These are phyloP conservation scores for Eutrema yunnanense DNA, from an alignment of 345 rosid species.

Conservation along the genomic window DNA sequence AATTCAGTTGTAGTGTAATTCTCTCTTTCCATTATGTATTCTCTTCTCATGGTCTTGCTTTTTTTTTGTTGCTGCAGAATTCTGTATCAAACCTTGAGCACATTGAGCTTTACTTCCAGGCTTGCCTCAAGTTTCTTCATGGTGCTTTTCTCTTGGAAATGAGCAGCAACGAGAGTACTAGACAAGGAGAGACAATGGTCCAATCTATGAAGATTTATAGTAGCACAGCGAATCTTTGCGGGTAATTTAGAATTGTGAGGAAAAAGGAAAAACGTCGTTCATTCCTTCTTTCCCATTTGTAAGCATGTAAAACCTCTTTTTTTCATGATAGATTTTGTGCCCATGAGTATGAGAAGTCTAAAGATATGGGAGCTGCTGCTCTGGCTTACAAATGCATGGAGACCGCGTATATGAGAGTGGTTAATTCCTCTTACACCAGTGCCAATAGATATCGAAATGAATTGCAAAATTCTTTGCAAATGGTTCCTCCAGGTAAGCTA, in stretches of 20 bases:
- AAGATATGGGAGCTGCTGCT: conserved; percentile 92
- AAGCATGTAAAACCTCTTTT: conserved; percentile 1
- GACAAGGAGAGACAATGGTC: conserved; percentile 61
- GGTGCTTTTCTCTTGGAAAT: conserved; percentile 77
- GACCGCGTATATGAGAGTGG: conserved; percentile 90
- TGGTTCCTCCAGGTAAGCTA: conserved; percentile 78
- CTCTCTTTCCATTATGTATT: conserved; percentile 6
- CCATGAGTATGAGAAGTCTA: conserved; percentile 84
- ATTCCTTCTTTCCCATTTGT: conserved; percentile 7
- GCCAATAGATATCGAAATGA: conserved; percentile 75
- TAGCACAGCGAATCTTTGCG: conserved; percentile 92
- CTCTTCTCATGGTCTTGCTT: conserved; percentile 4
- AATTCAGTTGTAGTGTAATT: conserved; percentile 5
- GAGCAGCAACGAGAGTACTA: conserved; percentile 54
- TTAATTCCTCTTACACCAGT: conserved; percentile 54
- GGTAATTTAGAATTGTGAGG: conserved; percentile 48
- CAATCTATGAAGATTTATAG: conserved; percentile 60
- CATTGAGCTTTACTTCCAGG: conserved; percentile 86
- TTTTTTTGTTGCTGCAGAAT: conserved; percentile 44
- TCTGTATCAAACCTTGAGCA: conserved; percentile 55
- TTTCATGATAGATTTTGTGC: conserved; percentile 71
- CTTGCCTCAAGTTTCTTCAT: conserved; percentile 89
- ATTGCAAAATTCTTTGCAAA: conserved; percentile 60
- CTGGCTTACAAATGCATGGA: conserved; percentile 98
- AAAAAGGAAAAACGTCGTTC: conserved; percentile 1